phyloP scores from a whole-genome alignment of 2,329 filamentous ascomycete genomes.

The Penicillium sclerotigenum region DNA sequence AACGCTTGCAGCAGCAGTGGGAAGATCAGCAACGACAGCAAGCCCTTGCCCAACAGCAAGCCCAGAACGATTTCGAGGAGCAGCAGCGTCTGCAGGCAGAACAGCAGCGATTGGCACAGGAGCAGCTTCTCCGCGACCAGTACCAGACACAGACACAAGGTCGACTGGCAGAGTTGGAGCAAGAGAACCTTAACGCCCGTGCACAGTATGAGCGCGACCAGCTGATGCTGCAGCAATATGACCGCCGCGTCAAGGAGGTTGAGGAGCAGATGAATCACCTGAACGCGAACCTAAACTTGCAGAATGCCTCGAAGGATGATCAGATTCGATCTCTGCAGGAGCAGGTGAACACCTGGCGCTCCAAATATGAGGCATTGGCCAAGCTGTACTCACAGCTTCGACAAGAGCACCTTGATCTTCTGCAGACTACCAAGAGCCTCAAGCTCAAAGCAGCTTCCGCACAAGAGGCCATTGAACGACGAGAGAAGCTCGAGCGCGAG shows the following conservation, averaged over 20 bases:
- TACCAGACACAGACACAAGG: constrained; percentile 92
- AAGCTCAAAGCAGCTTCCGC: constrained; percentile 96
- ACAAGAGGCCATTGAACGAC: constrained; percentile 90
- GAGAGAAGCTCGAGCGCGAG: constrained; percentile 93
- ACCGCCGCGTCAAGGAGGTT: constrained; percentile 86
- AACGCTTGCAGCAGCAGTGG: constrained; percentile 80
- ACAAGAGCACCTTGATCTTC: constrained; percentile 87
- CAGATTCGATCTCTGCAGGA: constrained; percentile 91
- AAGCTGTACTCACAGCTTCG: constrained; percentile 96
- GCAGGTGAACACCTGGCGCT: constrained; percentile 95
- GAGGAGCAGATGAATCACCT: constrained; percentile 83
- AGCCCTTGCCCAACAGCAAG: constrained; percentile 76
- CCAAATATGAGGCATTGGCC: constrained; percentile 93
- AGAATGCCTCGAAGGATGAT: constrained; percentile 85
- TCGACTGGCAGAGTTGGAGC: constrained; percentile 89
- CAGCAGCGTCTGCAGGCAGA: constrained; percentile 84
- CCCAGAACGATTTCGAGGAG: constrained; percentile 93
- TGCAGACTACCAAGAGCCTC: constrained; percentile 94
- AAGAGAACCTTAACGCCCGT: constrained; percentile 88
- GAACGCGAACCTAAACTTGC: constrained; percentile 77
- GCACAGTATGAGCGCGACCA: constrained; percentile 97
- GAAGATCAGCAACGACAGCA: constrained; percentile 77
- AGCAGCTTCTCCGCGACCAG: constrained; percentile 83
- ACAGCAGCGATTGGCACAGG: constrained; percentile 85
- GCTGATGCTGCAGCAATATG: constrained; percentile 94